Evolutionary conservation across 768 basidiomycete species (phyloP), one percentile per base, ranked within the genome.

Genomic region (Amanita molliuscula): DNA sequence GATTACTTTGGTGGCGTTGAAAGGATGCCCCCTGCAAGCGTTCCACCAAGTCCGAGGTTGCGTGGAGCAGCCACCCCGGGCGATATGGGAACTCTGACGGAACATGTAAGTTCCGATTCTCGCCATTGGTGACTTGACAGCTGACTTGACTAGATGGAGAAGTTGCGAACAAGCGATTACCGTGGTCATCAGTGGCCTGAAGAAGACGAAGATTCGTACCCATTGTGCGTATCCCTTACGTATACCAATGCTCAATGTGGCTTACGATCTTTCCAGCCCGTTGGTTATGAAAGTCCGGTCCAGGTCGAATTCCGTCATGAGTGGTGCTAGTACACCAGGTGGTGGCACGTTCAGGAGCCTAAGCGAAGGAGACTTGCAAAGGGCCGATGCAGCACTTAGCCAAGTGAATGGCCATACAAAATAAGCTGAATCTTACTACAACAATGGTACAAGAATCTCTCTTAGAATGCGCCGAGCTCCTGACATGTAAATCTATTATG

Each of bases 151-250:
- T 44, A 75, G 87, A 97, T 97, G 94, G 84, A 96, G 62, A 67
- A 74, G 21, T 71, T 98, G 42, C 72, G 76, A 10, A 97, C 94
- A 9, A 91, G 88, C 62, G 90, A 94, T 65, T 94, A 88, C 61
- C 75, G 79, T 43, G 84, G 86, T 40, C 75, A 75, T 51, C 71
- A 71, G 13, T 46, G 69, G 47, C 68, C 76, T 23, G 84, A 87
- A 10, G 91, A 92, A 25, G 93, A 97, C 48, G 93, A 96, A 33
- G 93, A 95, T 55, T 78, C 79, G 28, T 94, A 90, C 70, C 89
- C 88, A 1, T 89, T 90, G 88, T 90, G 59, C 44, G 87, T 78
- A 37, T 16, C 15, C 6, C 47, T 53, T 34, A 54, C 56, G 53
- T 56, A 56, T 34, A 50, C 41, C 26, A 46, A 21, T 36, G 47